phyloP scores from a whole-genome alignment of 2,329 filamentous ascomycete species.

The Decorospora gaudefroyi region DNA sequence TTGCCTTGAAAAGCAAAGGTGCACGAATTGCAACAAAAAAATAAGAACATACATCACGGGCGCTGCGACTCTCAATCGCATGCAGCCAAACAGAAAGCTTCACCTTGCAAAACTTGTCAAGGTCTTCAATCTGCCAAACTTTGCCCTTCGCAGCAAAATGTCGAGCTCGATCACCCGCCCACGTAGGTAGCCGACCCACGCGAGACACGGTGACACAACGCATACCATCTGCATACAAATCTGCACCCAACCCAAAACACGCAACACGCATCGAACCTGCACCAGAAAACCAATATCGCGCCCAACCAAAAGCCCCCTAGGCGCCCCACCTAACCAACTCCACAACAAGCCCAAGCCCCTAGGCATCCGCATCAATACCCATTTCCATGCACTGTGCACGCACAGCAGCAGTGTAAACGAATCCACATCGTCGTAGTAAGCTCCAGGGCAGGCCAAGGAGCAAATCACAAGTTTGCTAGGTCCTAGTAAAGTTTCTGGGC shows the following conservation, averaged over 20 bases:
- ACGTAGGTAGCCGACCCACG: conserved; percentile 20
- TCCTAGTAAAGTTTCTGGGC: too few relatives aligned
- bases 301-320: conserved; percentile 23
- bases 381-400: conserved; percentile 19
- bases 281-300: conserved; percentile 14
- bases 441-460: too few relatives aligned
- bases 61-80: conserved; percentile 16
- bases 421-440: too few relatives aligned
- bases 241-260: conserved; percentile 21
- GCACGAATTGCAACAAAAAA: conserved; percentile 23
- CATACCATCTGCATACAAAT: conserved; percentile 19
- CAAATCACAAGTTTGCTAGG: too few relatives aligned
- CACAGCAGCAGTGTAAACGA: too few relatives aligned
- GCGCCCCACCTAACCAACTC: conserved; percentile 14
- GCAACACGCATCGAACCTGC: conserved; percentile 20
- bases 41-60: conserved; percentile 20
- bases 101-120: not conserved
- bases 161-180: conserved; percentile 6
- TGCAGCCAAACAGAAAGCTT: conserved; percentile 9
- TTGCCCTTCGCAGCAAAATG: not conserved
- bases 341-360: conserved; percentile 16
- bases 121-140: not conserved
- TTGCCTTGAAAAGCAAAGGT: conserved; percentile 19
- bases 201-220: conserved; percentile 24
- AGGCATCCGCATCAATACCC: conserved; percentile 17